These are phyloP conservation scores for Austroboletus niveus DNA, from an alignment of 1,284 basidiomycete genomes.

Conservation along the genomic window DNA sequence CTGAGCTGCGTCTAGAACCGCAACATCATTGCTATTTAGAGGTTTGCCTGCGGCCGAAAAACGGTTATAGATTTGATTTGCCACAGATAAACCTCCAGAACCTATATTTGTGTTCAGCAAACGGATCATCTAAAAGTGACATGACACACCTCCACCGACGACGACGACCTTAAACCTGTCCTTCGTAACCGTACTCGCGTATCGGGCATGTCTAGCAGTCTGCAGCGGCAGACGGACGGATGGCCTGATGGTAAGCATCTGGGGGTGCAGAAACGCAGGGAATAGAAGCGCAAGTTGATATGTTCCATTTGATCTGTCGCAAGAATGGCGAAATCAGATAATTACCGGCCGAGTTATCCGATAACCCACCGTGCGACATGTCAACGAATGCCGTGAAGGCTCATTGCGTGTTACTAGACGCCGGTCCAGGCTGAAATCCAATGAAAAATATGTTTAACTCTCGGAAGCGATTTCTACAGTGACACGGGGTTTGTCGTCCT, in stretches of 20 bases:
- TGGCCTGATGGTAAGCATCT: slow-evolving; percentile 15
- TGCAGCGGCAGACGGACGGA: slow-evolving; percentile 3
- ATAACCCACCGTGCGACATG: slow-evolving; percentile 5
- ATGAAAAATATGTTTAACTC: too few relatives aligned
- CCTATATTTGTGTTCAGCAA: slow-evolving; percentile 42
- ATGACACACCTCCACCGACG: slow-evolving; percentile 59
- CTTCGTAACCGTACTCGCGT: slow-evolving; percentile 41
- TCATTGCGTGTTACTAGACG: neutral
- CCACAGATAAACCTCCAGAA: slow-evolving; percentile 74
- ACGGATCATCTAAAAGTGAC: slow-evolving; percentile 14
- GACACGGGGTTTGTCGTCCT: neutral
- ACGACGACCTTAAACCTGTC: slow-evolving; percentile 62
- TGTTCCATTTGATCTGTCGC: neutral
- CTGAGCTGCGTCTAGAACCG: slow-evolving; percentile 76
- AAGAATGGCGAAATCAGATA: slow-evolving; percentile 19
- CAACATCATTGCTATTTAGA: slow-evolving; percentile 75
- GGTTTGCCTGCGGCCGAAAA: slow-evolving; percentile 70
- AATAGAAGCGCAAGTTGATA: neutral
- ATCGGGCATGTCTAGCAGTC: slow-evolving; percentile 21
- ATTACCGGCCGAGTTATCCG: neutral
- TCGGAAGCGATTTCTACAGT: too few relatives aligned
- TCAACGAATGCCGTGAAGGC: neutral
- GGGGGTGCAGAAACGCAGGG: neutral
- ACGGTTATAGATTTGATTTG: slow-evolving; percentile 80
- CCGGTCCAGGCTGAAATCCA: too few relatives aligned